Evolutionary conservation across 1,139 yeast genomes (phyloP).

Genomic region (Suhomyces wounanorum): DNA sequence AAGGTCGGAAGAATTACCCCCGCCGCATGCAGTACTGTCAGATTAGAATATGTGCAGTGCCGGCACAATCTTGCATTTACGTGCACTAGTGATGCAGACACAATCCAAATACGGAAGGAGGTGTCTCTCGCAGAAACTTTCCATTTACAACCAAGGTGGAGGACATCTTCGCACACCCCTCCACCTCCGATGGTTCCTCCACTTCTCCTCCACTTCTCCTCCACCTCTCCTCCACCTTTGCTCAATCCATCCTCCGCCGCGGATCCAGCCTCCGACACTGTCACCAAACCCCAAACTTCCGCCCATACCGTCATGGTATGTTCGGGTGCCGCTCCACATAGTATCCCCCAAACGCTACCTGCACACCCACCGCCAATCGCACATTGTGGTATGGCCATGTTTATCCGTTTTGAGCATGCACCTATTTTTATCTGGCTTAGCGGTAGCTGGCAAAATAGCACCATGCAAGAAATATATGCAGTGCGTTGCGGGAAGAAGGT

Average conservation of each 20-base stretch:
- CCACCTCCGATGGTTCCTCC: too few species aligned
- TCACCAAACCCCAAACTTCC: too few species aligned
- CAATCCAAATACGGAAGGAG: not conserved
- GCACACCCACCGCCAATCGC: not conserved
- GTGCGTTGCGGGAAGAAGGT: not conserved
- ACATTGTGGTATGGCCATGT: not conserved
- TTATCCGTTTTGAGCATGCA: not conserved
- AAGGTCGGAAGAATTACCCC: too few species aligned
- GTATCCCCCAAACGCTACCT: not conserved
- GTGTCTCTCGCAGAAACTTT: not conserved
- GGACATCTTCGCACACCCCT: not conserved
- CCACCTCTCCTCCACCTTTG: too few species aligned
- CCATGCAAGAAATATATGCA: slow-evolving; percentile 2
- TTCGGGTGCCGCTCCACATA: too few species aligned
- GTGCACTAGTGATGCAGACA: slow-evolving; percentile 1
- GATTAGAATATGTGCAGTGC: not conserved
- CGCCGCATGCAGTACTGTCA: not conserved
- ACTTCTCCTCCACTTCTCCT: too few species aligned
- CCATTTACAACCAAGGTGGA: not conserved
- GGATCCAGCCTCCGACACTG: too few species aligned
- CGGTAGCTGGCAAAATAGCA: not conserved
- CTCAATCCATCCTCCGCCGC: too few species aligned
- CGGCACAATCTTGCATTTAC: slow-evolving; percentile 4
- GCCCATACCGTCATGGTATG: too few species aligned
- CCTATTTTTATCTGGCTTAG: not conserved